Base-by-base conservation (phyloP, 169 alveolate genomes). In the Cryptosporidium ryanae region DNA sequence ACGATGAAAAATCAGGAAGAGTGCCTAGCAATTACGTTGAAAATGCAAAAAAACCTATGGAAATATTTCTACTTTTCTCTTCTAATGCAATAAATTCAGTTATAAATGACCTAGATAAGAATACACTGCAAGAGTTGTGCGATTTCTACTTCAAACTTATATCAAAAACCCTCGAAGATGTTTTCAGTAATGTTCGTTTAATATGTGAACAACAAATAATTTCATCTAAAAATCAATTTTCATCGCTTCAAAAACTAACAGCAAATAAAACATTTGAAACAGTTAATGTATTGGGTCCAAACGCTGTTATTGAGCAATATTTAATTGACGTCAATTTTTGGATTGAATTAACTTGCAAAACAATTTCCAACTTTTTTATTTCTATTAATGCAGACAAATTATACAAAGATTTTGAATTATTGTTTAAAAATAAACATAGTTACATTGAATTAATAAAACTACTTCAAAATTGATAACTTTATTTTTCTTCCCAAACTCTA, bases 401-500 rank as follows among this genome's bases (percentile, higher is more conserved):
- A 13, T 43, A 57, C 12, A 29, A 43, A 0, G 3, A 15, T 23
- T 13, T 48, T 44, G 43, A 55, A n/a, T 49, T 57, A 23, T 59
- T 55, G 25, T 46, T 76, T 23, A 38, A 76, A 59, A 21, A 32
- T 27, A 55, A 21, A 32, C 61, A 67, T 21, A 76, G 38, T 17
- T 76, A 76, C 29, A 2, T 59, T 21, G 48, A 76, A 25, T 25
- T 76, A 27, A 55, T 57, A 7, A 32, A 18, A 31, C 44, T 76
- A 54, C 71, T 76, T 46, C 32, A 76, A 1, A 25, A 31, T n/a
- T 38, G 18, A 43, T 34, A 32, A 1, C 15, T 50, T 46, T 55
- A 76, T 76, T 76, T 76, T 44, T 76, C 71, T 23, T 76, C 87
- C 87, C 87, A 76, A 21, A 59, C 34, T 65, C 98, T 82, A 64